Evolutionary conservation across 352 stramenopile species (phyloP).

Genomic region (Phytophthora niederhauseri): DNA sequence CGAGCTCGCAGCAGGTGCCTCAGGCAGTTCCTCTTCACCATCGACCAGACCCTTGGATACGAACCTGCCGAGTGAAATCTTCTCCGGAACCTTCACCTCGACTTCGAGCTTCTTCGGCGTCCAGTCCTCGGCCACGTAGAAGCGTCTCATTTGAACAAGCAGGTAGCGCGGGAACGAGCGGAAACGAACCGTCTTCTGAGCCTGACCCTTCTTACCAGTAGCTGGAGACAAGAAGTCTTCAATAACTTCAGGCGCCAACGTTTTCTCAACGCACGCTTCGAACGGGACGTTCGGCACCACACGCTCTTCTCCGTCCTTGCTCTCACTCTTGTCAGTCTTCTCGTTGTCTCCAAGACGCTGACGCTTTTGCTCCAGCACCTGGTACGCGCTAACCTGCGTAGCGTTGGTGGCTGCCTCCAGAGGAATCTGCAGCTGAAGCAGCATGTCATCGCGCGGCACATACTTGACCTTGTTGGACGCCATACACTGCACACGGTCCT

Average conservation of each 20-base stretch:
- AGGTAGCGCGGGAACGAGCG: slow-evolving; percentile 97
- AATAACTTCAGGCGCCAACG: slow-evolving; percentile 90
- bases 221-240: slow-evolving; percentile 90
- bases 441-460: slow-evolving; percentile 74
- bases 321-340: slow-evolving; percentile 32
- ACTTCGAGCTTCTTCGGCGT: slow-evolving; percentile 98
- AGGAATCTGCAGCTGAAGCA: slow-evolving; percentile 90
- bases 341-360: slow-evolving; percentile 82
- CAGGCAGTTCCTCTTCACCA: slow-evolving; percentile 90
- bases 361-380: slow-evolving; percentile 84
- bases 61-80: slow-evolving; percentile 83
- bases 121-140: slow-evolving; percentile 97
- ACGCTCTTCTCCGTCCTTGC: slow-evolving; percentile 63
- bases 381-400: slow-evolving; percentile 85
- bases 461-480: slow-evolving; percentile 90
- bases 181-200: slow-evolving; percentile 89
- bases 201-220: slow-evolving; percentile 77
- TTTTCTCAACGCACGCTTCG: slow-evolving; percentile 94
- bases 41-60: slow-evolving; percentile 84
- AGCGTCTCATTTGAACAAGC: slow-evolving; percentile 96
- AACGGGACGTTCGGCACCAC: slow-evolving; percentile 94
- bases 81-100: slow-evolving; percentile 95
- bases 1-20: slow-evolving; percentile 33
- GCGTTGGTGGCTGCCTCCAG: slow-evolving; percentile 88
- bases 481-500: slow-evolving; percentile 85